Evolutionary conservation across 1,284 basidiomycete genomes (phyloP).

Genomic region (Ustilago bromivora): DNA sequence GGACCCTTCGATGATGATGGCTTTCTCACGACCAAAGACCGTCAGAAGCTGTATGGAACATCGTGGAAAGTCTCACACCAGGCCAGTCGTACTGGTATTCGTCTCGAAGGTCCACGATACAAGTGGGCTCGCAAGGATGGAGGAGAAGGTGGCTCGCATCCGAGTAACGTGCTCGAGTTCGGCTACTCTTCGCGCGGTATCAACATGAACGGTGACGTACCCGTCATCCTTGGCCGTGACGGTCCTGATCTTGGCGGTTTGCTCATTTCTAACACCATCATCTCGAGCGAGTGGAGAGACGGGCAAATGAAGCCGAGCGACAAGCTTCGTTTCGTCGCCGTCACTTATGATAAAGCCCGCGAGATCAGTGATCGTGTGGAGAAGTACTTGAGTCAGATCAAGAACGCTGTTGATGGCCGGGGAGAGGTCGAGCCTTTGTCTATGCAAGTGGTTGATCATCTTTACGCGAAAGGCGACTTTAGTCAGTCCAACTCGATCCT

Average conservation of each 20-base stretch:
- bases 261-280: conserved; percentile 73
- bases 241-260: conserved; percentile 73
- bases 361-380: conserved; percentile 47
- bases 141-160: conserved; percentile 80
- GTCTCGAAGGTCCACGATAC: conserved; percentile 55
- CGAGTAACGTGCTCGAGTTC: conserved; percentile 79
- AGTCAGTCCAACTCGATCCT: conserved; percentile 14
- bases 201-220: conserved; percentile 78
- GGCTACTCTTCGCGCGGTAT: conserved; percentile 76
- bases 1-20: conserved; percentile 78
- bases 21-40: conserved; percentile 72
- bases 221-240: conserved; percentile 77
- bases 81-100: conserved; percentile 69
- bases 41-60: conserved; percentile 19
- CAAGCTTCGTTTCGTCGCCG: conserved; percentile 73
- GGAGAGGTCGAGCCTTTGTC: conserved; percentile 11
- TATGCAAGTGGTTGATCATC: conserved; percentile 5
- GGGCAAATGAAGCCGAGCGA: conserved; percentile 76
- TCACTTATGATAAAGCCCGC: conserved; percentile 72
- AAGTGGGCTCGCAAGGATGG: conserved; percentile 76
- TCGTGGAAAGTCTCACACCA: conserved; percentile 44
- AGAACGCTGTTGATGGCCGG: neutral
- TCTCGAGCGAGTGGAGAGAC: conserved; percentile 75
- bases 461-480: conserved; percentile 15
- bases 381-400: conserved; percentile 15